Percentiles rank a stretch among this genome's conserved stretches.
Conservation (phyloP, 177 flowering plant species). For the Vitis hybrid region DNA sequence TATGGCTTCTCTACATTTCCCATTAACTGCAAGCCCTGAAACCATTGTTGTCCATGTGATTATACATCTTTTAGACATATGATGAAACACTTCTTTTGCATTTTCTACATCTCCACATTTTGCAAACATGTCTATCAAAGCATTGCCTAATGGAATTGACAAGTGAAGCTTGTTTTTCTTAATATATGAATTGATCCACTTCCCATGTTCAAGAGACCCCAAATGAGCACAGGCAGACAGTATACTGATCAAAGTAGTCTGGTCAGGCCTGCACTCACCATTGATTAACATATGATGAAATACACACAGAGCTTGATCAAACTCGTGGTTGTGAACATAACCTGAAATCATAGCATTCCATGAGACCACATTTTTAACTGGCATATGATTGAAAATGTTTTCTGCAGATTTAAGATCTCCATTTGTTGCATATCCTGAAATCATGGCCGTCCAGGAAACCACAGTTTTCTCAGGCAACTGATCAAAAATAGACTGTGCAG, state of each 20-base stretch:
- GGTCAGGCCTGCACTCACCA: constrained; percentile 43
- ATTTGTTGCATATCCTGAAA: constrained; percentile 37
- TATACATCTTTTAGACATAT: constrained; percentile 35
- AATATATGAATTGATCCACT: constrained; percentile 49
- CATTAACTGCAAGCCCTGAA: constrained; percentile 48
- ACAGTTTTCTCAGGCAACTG: constrained; percentile 41
- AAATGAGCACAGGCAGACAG: constrained; percentile 55
- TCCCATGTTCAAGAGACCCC: constrained; percentile 50
- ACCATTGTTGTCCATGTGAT: constrained; percentile 63
- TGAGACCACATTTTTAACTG: constrained; percentile 37
- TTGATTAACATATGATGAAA: constrained; percentile 37
- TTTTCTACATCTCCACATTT: constrained; percentile 49
- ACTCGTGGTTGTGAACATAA: constrained; percentile 37
- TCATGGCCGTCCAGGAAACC: constrained; percentile 50
- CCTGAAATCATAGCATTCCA: constrained; percentile 67
- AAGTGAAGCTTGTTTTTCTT: constrained; percentile 32
- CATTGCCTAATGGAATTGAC: constrained; percentile 40
- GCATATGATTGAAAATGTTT: constrained; percentile 37
- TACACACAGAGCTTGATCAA: constrained; percentile 36
- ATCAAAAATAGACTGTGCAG: constrained; percentile 34
- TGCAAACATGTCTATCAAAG: constrained; percentile 53
- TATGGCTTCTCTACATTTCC: constrained; percentile 43
- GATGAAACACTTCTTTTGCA: constrained; percentile 30
- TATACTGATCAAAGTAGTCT: constrained; percentile 36
- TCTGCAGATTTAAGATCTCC: constrained; percentile 39